Conservation (phyloP, 2,329 filamentous ascomycete genomes). For the Colletotrichum endophyticum region DNA sequence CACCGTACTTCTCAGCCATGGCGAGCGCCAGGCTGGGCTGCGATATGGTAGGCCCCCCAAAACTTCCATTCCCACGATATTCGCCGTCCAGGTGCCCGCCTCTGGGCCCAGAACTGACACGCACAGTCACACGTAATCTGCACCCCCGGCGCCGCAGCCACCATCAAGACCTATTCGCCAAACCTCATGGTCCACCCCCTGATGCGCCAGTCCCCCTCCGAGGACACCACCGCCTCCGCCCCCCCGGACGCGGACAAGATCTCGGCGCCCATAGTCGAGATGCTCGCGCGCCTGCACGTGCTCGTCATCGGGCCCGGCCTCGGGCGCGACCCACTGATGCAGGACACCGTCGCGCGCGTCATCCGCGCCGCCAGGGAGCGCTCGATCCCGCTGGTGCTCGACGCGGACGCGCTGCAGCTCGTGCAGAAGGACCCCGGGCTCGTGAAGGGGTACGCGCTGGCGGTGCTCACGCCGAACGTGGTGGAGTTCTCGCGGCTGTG, state of each 20-base stretch:
- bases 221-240: constrained; percentile 37
- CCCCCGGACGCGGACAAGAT: constrained; percentile 66
- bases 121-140: constrained; percentile 89
- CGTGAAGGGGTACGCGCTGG: constrained; percentile 80
- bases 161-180: constrained; percentile 97
- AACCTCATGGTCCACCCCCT: constrained; percentile 98
- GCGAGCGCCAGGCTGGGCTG: constrained; percentile 89
- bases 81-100: background rate
- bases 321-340: constrained; percentile 88
- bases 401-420: constrained; percentile 86
- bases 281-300: constrained; percentile 88
- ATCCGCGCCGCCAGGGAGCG: constrained; percentile 77
- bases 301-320: constrained; percentile 93
- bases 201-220: constrained; percentile 74
- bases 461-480: constrained; percentile 92
- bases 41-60: constrained; percentile 72
- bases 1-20: constrained; percentile 98
- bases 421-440: constrained; percentile 78
- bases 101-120: background rate
- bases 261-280: constrained; percentile 71
- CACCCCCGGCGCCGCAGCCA: constrained; percentile 82
- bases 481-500: constrained; percentile 89
- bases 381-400: constrained; percentile 82
- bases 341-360: constrained; percentile 80
- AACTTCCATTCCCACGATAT: background rate